These are phyloP conservation scores for Colletotrichum scovillei DNA, from an alignment of 2,329 filamentous ascomycete genomes.

Conservation along the genomic window DNA sequence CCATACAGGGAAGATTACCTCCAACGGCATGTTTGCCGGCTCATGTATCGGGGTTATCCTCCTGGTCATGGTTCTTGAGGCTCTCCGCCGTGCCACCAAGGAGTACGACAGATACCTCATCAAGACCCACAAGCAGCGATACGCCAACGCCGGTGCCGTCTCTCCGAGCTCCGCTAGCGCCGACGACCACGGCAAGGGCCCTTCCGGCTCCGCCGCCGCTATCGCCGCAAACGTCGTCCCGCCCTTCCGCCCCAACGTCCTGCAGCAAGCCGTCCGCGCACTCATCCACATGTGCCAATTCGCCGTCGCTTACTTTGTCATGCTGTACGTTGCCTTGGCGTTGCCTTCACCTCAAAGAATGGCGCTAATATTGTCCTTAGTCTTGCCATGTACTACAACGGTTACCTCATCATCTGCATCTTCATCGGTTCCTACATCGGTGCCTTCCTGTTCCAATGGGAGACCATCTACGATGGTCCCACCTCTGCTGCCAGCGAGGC, in stretches of 20 bases:
- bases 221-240: constrained; percentile 37
- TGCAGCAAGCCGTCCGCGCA: constrained; percentile 76
- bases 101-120: constrained; percentile 79
- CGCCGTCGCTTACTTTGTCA: constrained; percentile 81
- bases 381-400: constrained; percentile 71
- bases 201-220: neutral
- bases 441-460: constrained; percentile 80
- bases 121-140: constrained; percentile 54
- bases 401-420: constrained; percentile 85
- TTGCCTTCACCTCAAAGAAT: neutral
- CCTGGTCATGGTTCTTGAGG: constrained; percentile 79
- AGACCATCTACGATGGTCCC: constrained; percentile 52
- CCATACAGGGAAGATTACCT: constrained; percentile 59
- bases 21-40: constrained; percentile 78
- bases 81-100: constrained; percentile 75
- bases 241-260: constrained; percentile 65
- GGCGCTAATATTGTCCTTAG: constrained; percentile 34
- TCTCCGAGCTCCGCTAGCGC: constrained; percentile 19
- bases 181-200: constrained; percentile 7
- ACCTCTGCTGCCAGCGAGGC: constrained; percentile 51
- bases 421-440: constrained; percentile 81
- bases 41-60: constrained; percentile 82
- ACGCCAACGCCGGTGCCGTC: constrained; percentile 34
- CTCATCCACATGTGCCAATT: constrained; percentile 78
- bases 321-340: constrained; percentile 61